Percentiles rank a stretch among this genome's conserved stretches.
These are phyloP conservation scores for Suaeda aralocaspica DNA, from an alignment of 148 eudicot genomes.

Conservation along the genomic window DNA sequence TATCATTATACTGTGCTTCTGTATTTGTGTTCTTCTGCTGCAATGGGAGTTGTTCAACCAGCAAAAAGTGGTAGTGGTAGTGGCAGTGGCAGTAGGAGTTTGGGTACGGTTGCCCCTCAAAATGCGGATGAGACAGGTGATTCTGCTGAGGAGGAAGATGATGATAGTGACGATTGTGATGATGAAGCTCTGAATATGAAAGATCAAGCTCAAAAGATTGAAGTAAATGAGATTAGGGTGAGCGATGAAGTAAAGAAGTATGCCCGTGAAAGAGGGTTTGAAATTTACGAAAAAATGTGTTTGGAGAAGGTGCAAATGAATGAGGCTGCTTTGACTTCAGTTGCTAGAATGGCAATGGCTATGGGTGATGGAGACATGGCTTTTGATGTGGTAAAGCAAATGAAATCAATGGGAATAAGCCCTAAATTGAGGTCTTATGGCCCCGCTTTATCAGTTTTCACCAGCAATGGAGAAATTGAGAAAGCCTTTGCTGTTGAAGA, in stretches of 20 bases:
- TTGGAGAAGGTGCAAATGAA: conserved; percentile 60
- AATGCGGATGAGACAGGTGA: conserved; percentile 26
- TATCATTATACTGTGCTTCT: conserved; percentile 68
- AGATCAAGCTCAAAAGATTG: conserved; percentile 24
- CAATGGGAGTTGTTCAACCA: conserved; percentile 62
- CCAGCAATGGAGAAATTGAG: conserved; percentile 53
- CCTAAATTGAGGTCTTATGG: conserved; percentile 79
- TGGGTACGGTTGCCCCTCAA: conserved; percentile 27
- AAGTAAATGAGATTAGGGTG: conserved; percentile 42
- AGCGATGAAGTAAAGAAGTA: conserved; percentile 54
- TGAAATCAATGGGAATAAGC: conserved; percentile 62
- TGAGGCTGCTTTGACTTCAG: conserved; percentile 80
- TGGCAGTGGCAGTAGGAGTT: conserved; percentile 52
- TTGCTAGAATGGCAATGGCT: conserved; percentile 84
- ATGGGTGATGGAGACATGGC: conserved; percentile 86
- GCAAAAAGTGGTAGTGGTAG: conserved; percentile 79
- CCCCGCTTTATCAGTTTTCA: conserved; percentile 69
- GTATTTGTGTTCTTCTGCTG: conserved; percentile 92
- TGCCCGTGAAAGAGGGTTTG: conserved; percentile 67
- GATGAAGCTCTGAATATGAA: conserved; percentile 22
- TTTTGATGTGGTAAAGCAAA: conserved; percentile 70
- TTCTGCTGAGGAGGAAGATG: conserved; percentile 24
- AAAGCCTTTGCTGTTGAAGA: conserved; percentile 73
- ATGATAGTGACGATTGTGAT: conserved; percentile 22
- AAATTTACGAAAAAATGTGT: conserved; percentile 64